Base-by-base conservation (phyloP, 495 filamentous ascomycete genomes). In the Hapsidospora chrysogenum region DNA sequence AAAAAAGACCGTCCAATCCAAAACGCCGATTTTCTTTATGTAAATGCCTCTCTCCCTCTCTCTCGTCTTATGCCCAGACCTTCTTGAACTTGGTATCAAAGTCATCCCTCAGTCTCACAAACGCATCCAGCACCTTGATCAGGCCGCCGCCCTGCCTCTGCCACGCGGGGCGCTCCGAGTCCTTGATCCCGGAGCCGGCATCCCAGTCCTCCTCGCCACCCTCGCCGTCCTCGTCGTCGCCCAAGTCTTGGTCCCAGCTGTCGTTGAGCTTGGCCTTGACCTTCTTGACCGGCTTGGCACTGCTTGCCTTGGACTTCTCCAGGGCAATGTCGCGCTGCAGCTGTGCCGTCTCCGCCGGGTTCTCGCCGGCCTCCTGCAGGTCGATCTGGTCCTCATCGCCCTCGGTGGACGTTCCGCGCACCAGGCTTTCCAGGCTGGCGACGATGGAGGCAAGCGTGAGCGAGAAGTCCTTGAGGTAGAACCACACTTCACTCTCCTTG, bases 381-480 rank as follows among this genome's bases (percentile, higher is more conserved):
- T 62, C 57, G 29, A 56, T 39, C 41, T 60, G 50, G 7, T 56
- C 53, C 13, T 44, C 44, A 14, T 66, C 62, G 15, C 48, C 52
- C 23, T 55, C 53, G n/a, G 53, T 53, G 0, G 50, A 50, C n/a
- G 57, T 56, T 1, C 59, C 44, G 9, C 46, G 41, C 6, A 61
- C 35, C 40, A 56, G 68, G 40, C 64, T 68, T 6, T 57, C 60
- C 0, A 84, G 45, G 31, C 65, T 69, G 0, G 64, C 64, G 9
- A 72, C 51, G 25, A 85, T 74, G 0, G 76, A 80, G 0, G 70
- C 75, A 0, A 86, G 48, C 0, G 81, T 60, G 15, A 81, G 55
- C 14, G 73, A 79, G 38, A 85, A 85, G 42, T 82, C 78, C 31
- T 74, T 76, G 4, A 80, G 49, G 1, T 60, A 31, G 42, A 71